Percentiles rank a stretch among this genome's conserved stretches.
Evolutionary conservation across 441 rosid species (phyloP).

Genomic region (Gossypium davidsonii): DNA sequence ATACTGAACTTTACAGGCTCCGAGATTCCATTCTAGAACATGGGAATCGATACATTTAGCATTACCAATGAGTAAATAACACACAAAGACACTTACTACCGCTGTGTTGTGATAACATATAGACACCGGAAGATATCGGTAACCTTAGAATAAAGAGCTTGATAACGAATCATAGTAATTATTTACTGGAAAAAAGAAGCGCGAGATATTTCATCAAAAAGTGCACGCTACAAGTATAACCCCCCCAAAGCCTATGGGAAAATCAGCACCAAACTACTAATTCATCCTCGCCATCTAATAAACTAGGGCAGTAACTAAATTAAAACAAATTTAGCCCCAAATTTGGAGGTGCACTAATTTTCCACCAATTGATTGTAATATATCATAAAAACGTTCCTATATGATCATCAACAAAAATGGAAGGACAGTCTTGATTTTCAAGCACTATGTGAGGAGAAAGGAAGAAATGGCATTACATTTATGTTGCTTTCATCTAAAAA

Average conservation of each 20-base stretch:
- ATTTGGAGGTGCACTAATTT: background rate
- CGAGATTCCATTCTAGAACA: background rate
- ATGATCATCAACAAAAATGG: background rate
- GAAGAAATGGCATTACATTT: background rate
- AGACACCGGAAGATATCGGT: background rate
- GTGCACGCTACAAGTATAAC: background rate
- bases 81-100: background rate
- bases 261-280: background rate
- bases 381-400: background rate
- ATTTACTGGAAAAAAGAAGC: background rate
- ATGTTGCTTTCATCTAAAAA: background rate
- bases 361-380: background rate
- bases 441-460: background rate
- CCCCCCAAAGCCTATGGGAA: background rate
- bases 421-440: background rate
- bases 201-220: background rate
- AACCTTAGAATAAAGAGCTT: background rate
- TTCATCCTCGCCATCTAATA: background rate
- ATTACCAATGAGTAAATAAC: background rate
- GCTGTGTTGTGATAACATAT: background rate
- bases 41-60: background rate
- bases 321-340: background rate
- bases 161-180: background rate
- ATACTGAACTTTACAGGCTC: background rate
- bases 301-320: background rate